Evolutionary conservation across 768 basidiomycete species (phyloP).

Genomic region (Sarcodon aspratus): DNA sequence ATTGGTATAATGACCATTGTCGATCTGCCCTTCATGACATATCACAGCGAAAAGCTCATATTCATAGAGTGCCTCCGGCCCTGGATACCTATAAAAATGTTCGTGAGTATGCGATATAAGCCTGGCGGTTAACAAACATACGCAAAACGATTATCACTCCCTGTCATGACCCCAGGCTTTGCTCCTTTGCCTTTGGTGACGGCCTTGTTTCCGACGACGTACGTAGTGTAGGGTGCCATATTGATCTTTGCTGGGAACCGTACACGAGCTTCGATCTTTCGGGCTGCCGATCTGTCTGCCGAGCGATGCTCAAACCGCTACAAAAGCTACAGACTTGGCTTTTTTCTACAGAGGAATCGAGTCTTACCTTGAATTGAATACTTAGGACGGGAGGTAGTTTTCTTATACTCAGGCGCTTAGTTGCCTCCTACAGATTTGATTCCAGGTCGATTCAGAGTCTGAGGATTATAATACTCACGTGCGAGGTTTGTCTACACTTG

Average conservation of each 20-base stretch:
- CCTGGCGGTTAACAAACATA: constrained; percentile 2
- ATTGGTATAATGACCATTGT: constrained; percentile 92
- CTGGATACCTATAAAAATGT: constrained; percentile 26
- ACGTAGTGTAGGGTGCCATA: constrained; percentile 80
- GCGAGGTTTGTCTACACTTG: constrained; percentile 65
- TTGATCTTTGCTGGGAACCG: constrained; percentile 77
- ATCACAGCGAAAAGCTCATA: constrained; percentile 92
- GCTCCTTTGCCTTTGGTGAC: constrained; percentile 21
- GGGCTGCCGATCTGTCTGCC: constrained; percentile 56
- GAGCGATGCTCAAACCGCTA: constrained; percentile 91
- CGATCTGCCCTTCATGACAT: constrained; percentile 88
- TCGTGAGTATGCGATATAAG: not conserved
- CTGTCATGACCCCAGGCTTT: constrained; percentile 8
- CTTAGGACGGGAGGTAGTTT: constrained; percentile 83
- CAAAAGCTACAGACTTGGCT: not conserved
- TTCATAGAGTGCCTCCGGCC: constrained; percentile 63
- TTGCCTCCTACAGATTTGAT: constrained; percentile 44
- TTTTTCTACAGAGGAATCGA: not conserved
- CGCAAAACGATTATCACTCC: constrained; percentile 4
- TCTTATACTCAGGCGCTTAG: constrained; percentile 75
- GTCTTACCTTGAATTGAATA: constrained; percentile 83
- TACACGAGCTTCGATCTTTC: constrained; percentile 78
- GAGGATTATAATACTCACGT: constrained; percentile 27
- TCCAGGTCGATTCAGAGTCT: not conserved
- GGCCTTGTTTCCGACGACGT: constrained; percentile 39